Evolutionary conservation across 2,329 filamentous ascomycete species (phyloP), one percentile per base, ranked within the genome.

Genomic region (Apiospora phragmitis): DNA sequence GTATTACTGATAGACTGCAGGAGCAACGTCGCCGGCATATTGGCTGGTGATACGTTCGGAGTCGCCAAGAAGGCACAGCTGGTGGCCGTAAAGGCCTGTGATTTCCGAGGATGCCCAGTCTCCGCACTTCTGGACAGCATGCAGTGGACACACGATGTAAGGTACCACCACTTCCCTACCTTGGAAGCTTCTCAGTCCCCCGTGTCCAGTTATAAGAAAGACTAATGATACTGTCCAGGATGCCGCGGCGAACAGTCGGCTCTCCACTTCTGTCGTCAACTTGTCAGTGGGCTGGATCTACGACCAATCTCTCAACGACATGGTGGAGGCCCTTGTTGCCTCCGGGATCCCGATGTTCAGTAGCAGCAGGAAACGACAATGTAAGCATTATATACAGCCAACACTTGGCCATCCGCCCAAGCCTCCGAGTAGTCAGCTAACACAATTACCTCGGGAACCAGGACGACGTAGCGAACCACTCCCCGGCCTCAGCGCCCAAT

Each of bases 31-130:
- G 73, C 73, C 32, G 75, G 73, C n/a, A 74, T 70, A 3, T 71
- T 76, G 21, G 74, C 70, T 24, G 66, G 70, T 2, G 70, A 70
- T 4, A 73, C 71, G 6, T 75, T 73, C 51, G 75, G 75, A 32
- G 72, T 76, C 6, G 74, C 75, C 47, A 75, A 76, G 71, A 74
- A 75, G 68, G 71, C 74, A 5, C 71, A 71, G 18, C 26, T 76
- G 7, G 69, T 74, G 7, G 83, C 80, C 65, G 82, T 86, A 76
- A 86, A 86, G 79, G 83, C 86, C 8, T 80, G 81, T 78, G 65
- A 67, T 74, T 41, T 81, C 78, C 59, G 79, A 79, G 51, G 51
- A 4, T 59, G 51, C 7, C 51, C 51, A n/a, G 76, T 85, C 65
- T 80, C 85, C 26, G 76, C 77, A 4, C 84, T 83, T 4, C 78